Evolutionary conservation across 345 rosid genomes (phyloP), one percentile per base, ranked within the genome.

Genomic region (Geranium brycei): DNA sequence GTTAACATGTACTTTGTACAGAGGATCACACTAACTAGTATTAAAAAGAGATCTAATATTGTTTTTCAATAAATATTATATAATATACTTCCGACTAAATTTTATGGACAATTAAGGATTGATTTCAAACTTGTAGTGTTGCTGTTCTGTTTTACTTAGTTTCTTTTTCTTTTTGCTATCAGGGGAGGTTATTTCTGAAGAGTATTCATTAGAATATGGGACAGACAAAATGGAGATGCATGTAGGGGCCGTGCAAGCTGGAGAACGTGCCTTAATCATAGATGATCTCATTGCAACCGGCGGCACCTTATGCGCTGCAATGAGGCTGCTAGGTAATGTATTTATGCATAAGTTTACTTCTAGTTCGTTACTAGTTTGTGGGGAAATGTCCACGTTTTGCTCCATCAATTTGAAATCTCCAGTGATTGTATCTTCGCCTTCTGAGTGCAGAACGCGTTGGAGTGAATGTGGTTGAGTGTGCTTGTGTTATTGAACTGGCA

Each of bases 231-330:
- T 93, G 60, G 99, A 90, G 82, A 93, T 93, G 99, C 97, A 93
- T 79, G 97, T 83, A 17, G 99, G 97, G 69, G 99, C 96, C 3
- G 96, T 93, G 41, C 79, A 90, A 79, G 81, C 78, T 5, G 97
- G 97, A 63, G 99, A 93, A 60, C 88, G 82, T 59, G 97, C 90
- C 59, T 74, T 93, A 75, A 78, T 93, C 14, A 77, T 90, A 3
- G 99, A 93, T 64, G 99, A 93, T 72, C 97, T 93, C 58, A 80
- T 93, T 76, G 99, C 99, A 51, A 93, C 99, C 1, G 99, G 99
- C 59, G 99, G 99, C 15, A 93, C 99, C 59, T 78, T 93, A 61
- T 61, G 74, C 70, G 99, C 99, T 69, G 99, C 99, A 51, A 77
- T 86, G 85, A 91, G 72, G 60, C 99, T 93, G 61, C 92, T 93